phyloP scores from a whole-genome alignment of 2,329 filamentous ascomycete species.

The Penicillium hesseltinei region DNA sequence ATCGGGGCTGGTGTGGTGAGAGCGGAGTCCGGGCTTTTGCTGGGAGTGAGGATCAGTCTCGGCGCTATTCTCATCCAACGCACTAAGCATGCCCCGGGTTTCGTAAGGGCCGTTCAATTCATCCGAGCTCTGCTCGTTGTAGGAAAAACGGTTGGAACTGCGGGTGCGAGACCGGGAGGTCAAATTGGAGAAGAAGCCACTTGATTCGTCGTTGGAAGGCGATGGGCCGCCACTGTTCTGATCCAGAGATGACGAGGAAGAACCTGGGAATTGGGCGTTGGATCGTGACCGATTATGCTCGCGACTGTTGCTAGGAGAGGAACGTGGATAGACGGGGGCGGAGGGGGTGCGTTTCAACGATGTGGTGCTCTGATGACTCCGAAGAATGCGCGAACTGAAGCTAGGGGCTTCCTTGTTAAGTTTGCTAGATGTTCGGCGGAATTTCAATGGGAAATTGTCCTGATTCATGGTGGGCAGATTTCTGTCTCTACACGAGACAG shows the following conservation, averaged over 20 bases:
- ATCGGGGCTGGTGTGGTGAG: conserved; percentile 56
- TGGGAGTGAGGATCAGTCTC: conserved; percentile 31
- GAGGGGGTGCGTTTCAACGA: conserved; percentile 49
- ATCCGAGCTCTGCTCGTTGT: conserved; percentile 43
- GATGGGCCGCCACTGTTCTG: conserved; percentile 43
- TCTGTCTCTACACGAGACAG: conserved; percentile 25
- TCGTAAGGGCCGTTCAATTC: conserved; percentile 48
- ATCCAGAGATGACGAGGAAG: conserved; percentile 50
- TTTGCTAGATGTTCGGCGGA: conserved; percentile 43
- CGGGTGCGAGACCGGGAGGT: conserved; percentile 34
- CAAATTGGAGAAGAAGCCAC: conserved; percentile 27
- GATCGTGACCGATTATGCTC: conserved; percentile 48
- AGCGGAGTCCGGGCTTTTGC: conserved; percentile 44
- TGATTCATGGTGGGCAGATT: conserved; percentile 36
- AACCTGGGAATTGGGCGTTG: conserved; percentile 42
- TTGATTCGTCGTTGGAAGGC: conserved; percentile 38
- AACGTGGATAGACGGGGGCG: conserved; percentile 46
- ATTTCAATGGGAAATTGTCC: conserved; percentile 40
- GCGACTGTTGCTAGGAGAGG: conserved; percentile 38
- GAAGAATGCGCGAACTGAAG: conserved; percentile 41
- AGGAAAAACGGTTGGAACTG: conserved; percentile 37
- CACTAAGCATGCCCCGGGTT: conserved; percentile 45
- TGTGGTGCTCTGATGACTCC: conserved; percentile 44
- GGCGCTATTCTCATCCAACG: conserved; percentile 41
- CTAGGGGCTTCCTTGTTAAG: conserved; percentile 47